Conservation (phyloP, 495 filamentous ascomycete species). For the Sphaerosporella brunnea region DNA sequence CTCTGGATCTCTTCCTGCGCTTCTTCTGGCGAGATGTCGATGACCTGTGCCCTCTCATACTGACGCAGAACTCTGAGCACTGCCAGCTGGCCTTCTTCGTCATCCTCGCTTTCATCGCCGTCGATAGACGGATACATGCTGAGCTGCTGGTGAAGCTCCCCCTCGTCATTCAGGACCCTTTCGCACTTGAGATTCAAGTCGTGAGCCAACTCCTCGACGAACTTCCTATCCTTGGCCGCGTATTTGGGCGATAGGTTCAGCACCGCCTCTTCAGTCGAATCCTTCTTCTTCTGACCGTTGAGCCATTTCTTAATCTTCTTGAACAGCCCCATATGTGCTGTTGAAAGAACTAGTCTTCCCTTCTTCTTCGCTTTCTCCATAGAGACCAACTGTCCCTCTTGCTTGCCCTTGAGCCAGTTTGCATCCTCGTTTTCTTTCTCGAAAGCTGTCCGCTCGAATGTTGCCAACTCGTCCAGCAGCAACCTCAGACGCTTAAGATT, state of each 20-base stretch:
- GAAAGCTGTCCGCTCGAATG: conserved; percentile 80
- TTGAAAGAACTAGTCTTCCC: conserved; percentile 56
- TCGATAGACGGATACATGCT: conserved; percentile 43
- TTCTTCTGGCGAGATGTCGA: conserved; percentile 64
- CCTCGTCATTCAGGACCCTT: conserved; percentile 59
- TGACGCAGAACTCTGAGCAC: conserved; percentile 65
- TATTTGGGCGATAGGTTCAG: conserved; percentile 59
- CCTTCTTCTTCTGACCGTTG: conserved; percentile 6
- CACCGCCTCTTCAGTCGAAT: conserved; percentile 26
- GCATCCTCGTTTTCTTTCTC: conserved; percentile 76
- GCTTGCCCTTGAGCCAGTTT: conserved; percentile 79
- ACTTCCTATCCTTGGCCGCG: conserved; percentile 74
- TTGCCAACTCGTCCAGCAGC: conserved; percentile 63
- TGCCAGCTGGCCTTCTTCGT: conserved; percentile 72
- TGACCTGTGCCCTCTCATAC: conserved; percentile 74
- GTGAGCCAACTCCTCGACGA: conserved; percentile 73
- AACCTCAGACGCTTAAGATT: conserved; percentile 61
- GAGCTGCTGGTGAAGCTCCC: conserved; percentile 61
- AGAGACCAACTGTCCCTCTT: conserved; percentile 41
- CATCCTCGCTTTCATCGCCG: conserved; percentile 45
- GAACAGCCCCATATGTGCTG: conserved; percentile 62
- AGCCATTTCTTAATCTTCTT: conserved; percentile 56
- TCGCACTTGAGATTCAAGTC: conserved; percentile 66
- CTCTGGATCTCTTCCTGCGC: conserved; percentile 55
- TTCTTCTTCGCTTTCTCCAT: conserved; percentile 40